These are phyloP conservation scores for Aspergillus ochraceus DNA, from an alignment of 2,329 filamentous ascomycete species.

Conservation along the genomic window DNA sequence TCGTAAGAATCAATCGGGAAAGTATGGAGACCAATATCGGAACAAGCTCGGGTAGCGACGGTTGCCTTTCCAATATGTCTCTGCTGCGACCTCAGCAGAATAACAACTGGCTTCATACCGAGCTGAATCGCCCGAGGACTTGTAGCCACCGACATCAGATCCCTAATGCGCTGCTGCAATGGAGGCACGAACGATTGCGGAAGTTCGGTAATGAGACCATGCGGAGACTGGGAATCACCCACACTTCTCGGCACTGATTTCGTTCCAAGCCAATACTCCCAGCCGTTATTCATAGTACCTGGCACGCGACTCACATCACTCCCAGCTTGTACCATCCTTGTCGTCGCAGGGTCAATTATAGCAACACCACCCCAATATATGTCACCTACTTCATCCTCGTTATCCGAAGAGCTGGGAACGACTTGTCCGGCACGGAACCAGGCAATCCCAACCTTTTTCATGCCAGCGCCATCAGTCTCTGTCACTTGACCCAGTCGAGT, in stretches of 20 bases:
- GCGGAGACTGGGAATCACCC: constrained; percentile 33
- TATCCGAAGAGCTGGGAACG: constrained; percentile 43
- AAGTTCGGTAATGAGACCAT: constrained; percentile 38
- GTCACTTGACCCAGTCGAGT: constrained; percentile 38
- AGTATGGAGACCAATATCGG: constrained; percentile 85
- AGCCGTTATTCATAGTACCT: constrained; percentile 71
- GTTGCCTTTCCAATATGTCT: constrained; percentile 91
- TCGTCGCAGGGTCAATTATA: constrained; percentile 80
- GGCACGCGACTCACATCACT: constrained; percentile 81
- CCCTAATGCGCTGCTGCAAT: constrained; percentile 70
- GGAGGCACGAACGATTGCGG: constrained; percentile 54
- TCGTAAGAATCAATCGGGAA: constrained; percentile 92
- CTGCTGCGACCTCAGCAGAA: constrained; percentile 88
- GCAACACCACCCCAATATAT: constrained; percentile 83
- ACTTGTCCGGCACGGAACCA: constrained; percentile 93
- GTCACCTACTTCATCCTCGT: constrained; percentile 61
- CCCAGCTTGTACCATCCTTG: constrained; percentile 88
- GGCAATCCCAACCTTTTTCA: constrained; percentile 64
- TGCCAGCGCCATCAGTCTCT: constrained; percentile 22
- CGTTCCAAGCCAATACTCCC: constrained; percentile 86
- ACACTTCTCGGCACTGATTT: constrained; percentile 60
- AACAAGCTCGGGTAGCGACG: constrained; percentile 72
- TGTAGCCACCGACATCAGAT: constrained; percentile 84
- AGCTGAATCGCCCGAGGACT: constrained; percentile 84
- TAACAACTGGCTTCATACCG: constrained; percentile 81